These are phyloP conservation scores for Neoboletus magnificus DNA, from an alignment of 768 basidiomycete genomes.

Conservation along the genomic window DNA sequence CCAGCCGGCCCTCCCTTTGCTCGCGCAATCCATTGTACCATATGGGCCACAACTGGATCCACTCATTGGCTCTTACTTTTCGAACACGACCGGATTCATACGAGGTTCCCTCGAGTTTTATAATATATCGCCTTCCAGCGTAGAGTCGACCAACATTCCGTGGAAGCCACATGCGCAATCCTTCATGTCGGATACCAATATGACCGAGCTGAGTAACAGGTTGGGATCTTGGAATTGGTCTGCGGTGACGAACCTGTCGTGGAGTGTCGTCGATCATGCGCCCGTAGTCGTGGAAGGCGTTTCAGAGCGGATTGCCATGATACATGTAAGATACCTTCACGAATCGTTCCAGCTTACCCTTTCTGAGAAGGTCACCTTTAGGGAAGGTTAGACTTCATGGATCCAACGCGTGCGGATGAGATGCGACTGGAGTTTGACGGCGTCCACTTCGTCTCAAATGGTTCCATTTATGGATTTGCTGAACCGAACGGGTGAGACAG, in stretches of 20 bases:
- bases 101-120: slow-evolving; percentile 58
- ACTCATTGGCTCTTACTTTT: slow-evolving; percentile 54
- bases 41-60: slow-evolving; percentile 45
- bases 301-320: slow-evolving; percentile 49
- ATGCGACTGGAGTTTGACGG: slow-evolving; percentile 73
- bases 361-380: slow-evolving; percentile 24
- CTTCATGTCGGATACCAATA: slow-evolving; percentile 48
- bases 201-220: slow-evolving; percentile 46
- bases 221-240: slow-evolving; percentile 72
- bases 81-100: slow-evolving; percentile 77
- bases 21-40: slow-evolving; percentile 50
- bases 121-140: slow-evolving; percentile 56
- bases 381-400: slow-evolving; percentile 72
- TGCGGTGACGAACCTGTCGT: slow-evolving; percentile 53
- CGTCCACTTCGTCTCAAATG: slow-evolving; percentile 69
- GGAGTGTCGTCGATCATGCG: slow-evolving; percentile 64
- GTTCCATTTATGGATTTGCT: slow-evolving; percentile 74
- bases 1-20: slow-evolving; percentile 40
- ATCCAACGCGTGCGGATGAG: slow-evolving; percentile 50
- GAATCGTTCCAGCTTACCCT: background rate
- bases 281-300: slow-evolving; percentile 37
- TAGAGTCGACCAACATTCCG: slow-evolving; percentile 34
- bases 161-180: slow-evolving; percentile 53
- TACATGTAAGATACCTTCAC: slow-evolving; percentile 53
- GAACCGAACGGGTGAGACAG: slow-evolving; percentile 54